A percentile compares a stretch with the other conserved stretches of the same genome.
Conservation (phyloP, 2,329 filamentous ascomycete genomes). For the Thelonectria discophora region DNA sequence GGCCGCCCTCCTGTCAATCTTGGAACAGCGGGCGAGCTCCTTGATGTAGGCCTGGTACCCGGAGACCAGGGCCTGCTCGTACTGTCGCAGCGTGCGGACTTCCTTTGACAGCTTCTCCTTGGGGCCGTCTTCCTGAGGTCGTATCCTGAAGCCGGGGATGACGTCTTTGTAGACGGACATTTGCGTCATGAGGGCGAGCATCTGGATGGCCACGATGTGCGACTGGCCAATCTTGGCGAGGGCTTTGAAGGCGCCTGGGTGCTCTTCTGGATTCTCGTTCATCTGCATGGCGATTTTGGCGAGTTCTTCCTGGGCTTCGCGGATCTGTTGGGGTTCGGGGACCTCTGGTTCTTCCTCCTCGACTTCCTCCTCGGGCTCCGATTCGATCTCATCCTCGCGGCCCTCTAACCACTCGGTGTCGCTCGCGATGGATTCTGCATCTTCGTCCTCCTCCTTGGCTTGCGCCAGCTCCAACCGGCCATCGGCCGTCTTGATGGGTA, state of each 20-base stretch:
- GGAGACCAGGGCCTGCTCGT: slow-evolving; percentile 86
- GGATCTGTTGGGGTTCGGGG: slow-evolving; percentile 79
- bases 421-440: slow-evolving; percentile 66
- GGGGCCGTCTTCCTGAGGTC: slow-evolving; percentile 79
- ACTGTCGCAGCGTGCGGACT: slow-evolving; percentile 80
- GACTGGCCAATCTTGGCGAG: slow-evolving; percentile 78
- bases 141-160: slow-evolving; percentile 95
- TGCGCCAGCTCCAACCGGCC: slow-evolving; percentile 73
- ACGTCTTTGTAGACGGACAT: slow-evolving; percentile 93
- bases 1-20: slow-evolving; percentile 56
- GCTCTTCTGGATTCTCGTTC: slow-evolving; percentile 93
- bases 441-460: slow-evolving; percentile 55
- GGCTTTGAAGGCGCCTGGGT: slow-evolving; percentile 80
- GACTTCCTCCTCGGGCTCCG: slow-evolving; percentile 55
- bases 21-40: slow-evolving; percentile 74
- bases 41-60: slow-evolving; percentile 88
- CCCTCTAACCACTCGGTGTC: slow-evolving; percentile 72
- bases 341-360: slow-evolving; percentile 69
- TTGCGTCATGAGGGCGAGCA: slow-evolving; percentile 86
- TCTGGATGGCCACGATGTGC: slow-evolving; percentile 77
- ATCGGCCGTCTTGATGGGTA: slow-evolving; percentile 88
- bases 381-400: slow-evolving; percentile 62
- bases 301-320: slow-evolving; percentile 90
- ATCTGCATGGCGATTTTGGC: slow-evolving; percentile 82
- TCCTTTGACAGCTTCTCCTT: slow-evolving; percentile 90